Base-by-base conservation (phyloP, 257 asterid species). In the Ballota nigra region DNA sequence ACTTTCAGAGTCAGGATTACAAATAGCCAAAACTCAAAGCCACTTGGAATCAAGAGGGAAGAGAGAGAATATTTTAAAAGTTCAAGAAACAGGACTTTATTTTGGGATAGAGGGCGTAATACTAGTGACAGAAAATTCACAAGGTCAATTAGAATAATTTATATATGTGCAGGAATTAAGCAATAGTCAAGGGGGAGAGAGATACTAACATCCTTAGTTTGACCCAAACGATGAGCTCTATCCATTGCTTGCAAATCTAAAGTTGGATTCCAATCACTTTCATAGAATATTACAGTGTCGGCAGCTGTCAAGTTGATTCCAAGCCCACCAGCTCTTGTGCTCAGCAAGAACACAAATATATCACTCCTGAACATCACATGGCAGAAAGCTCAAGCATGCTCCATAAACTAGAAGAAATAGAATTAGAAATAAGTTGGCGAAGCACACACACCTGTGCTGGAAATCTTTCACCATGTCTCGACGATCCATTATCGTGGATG, bases 211-310 rank as follows among this genome's bases (percentile, higher is more conserved):
- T 91, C 88, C 77, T 88, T 91, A 63, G 99, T 94, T 83, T 94
- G 99, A 51, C 99, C 99, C 65, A 94, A 86, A 70, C 99, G 91
- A 79, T 94, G 99, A 62, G 98, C 97, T 83, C 99, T 85, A 74
- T 94, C 99, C 97, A 91, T 91, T 29, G 99, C 99, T 80, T 94
- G 99, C 29, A 91, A 82, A 85, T 94, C 99, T 80, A 94, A 76
- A 63, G 99, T 91, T 12, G 99, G 99, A 78, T 94, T 94, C 99
- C 99, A 94, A 83, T 94, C 99, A 78, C 97, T 94, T 81, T 94
- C 99, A 71, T 94, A 94, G 72, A 94, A 94, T 81, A 94, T 94
- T 77, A 94, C 99, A 2, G 99, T 91, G 77, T 94, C 98, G 18
- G 98, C 99, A 41, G 97, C 98, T 1, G 97, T 92, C 86, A 94